Conservation (phyloP, 73 alveolate species). For the Paramecium pentaurelia region DNA sequence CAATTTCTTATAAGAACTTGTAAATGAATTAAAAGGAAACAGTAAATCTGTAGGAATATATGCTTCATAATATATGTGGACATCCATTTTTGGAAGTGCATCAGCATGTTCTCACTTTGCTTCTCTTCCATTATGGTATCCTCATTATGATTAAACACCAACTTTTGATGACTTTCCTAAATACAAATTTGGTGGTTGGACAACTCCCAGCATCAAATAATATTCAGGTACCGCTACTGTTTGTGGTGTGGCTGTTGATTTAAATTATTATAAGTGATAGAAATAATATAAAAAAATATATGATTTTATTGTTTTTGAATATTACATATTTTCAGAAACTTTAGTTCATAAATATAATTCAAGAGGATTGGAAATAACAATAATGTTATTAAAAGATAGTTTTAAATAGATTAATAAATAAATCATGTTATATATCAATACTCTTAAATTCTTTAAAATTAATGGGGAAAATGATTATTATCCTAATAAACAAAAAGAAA, state of each 20-base stretch:
- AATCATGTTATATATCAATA: too few relatives aligned
- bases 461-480: too few relatives aligned
- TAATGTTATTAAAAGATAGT: too few relatives aligned
- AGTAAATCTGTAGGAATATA: constrained; percentile 77
- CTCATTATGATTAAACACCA: constrained; percentile 79
- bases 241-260: constrained; percentile 76
- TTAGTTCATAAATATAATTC: too few relatives aligned
- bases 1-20: constrained; percentile 59
- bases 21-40: constrained; percentile 50
- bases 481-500: too few relatives aligned
- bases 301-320: too few relatives aligned
- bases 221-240: constrained; percentile 67
- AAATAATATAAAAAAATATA: background rate
- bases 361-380: too few relatives aligned
- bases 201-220: constrained; percentile 72
- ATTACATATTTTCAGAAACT: too few relatives aligned
- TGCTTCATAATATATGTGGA: constrained; percentile 70
- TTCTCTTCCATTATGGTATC: constrained; percentile 78
- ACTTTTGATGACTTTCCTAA: constrained; percentile 67
- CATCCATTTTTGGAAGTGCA: constrained; percentile 67
- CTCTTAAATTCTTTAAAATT: too few relatives aligned
- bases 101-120: constrained; percentile 61
- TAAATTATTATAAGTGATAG: constrained; percentile 51
- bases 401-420: too few relatives aligned
- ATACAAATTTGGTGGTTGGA: constrained; percentile 76